Conservation (phyloP, 2,329 filamentous ascomycete genomes). For the Didymella keratinophila region DNA sequence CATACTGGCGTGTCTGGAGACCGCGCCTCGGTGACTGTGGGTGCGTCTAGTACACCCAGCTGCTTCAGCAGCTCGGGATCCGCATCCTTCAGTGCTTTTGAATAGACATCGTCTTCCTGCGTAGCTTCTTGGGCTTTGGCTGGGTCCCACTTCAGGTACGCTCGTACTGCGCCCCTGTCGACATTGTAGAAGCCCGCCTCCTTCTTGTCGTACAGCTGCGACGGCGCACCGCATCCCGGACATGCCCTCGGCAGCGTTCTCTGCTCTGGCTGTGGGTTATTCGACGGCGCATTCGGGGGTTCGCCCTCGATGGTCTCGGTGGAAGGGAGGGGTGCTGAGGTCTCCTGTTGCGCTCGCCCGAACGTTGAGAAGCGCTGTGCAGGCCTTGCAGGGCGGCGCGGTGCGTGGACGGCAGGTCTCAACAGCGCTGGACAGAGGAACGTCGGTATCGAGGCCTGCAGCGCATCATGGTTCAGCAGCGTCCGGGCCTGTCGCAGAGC, state of each 20-base stretch:
- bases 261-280: constrained; percentile 4
- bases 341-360: constrained; percentile 29
- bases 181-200: constrained; percentile 66
- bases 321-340: constrained; percentile 17
- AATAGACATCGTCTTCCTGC: constrained; percentile 50
- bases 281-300: not conserved
- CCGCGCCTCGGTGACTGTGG: constrained; percentile 23
- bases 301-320: constrained; percentile 13
- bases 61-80: constrained; percentile 40
- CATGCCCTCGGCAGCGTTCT: constrained; percentile 60
- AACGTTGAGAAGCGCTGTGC: constrained; percentile 38
- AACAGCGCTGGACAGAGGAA: constrained; percentile 49
- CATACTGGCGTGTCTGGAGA: constrained; percentile 68
- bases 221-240: constrained; percentile 69
- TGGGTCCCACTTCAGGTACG: constrained; percentile 45
- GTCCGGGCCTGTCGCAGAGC: constrained; percentile 40
- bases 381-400: constrained; percentile 18
- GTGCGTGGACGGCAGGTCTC: constrained; percentile 23
- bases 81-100: constrained; percentile 43
- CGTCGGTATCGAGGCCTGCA: constrained; percentile 37
- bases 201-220: constrained; percentile 62
- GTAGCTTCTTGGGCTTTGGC: constrained; percentile 28
- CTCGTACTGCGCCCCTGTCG: constrained; percentile 57
- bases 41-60: constrained; percentile 39
- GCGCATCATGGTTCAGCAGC: constrained; percentile 36